These are phyloP conservation scores for Coprinopsis cinerea DNA, from an alignment of 768 basidiomycete species.

Conservation along the genomic window DNA sequence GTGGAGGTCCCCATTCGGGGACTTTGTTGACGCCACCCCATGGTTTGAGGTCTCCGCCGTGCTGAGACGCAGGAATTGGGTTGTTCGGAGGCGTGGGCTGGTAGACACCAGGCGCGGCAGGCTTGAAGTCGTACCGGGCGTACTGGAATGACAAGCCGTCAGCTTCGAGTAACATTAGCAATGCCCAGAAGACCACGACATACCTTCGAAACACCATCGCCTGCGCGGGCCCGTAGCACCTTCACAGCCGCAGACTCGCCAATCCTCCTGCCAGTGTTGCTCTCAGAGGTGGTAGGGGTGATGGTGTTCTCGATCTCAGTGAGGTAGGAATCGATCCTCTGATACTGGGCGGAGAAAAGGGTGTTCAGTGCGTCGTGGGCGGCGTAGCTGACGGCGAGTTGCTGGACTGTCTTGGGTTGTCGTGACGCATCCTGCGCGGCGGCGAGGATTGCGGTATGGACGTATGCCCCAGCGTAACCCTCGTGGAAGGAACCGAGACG, in stretches of 20 bases:
- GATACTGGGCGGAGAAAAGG: neutral
- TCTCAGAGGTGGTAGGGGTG: neutral
- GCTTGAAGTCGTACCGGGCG: neutral
- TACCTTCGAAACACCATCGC: neutral
- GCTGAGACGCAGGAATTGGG: neutral
- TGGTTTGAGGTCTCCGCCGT: neutral
- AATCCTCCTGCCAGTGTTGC: neutral
- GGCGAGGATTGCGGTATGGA: neutral
- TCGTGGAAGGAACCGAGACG: neutral
- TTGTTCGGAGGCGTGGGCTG: constrained; percentile 8
- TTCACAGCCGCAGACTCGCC: neutral
- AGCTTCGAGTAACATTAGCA: neutral
- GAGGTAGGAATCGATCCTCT: neutral
- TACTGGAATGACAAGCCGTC: neutral
- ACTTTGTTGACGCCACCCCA: neutral
- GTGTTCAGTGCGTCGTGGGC: neutral
- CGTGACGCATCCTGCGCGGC: neutral
- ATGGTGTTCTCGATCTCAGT: neutral
- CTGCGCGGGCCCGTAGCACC: neutral
- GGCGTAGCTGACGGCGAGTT: neutral
- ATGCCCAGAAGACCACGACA: neutral
- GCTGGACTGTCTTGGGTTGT: neutral
- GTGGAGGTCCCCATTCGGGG: neutral
- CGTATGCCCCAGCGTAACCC: neutral
- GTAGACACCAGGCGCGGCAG: constrained; percentile 5